phyloP scores from a whole-genome alignment of 306 rosid species.

The Cicer bijugum region DNA sequence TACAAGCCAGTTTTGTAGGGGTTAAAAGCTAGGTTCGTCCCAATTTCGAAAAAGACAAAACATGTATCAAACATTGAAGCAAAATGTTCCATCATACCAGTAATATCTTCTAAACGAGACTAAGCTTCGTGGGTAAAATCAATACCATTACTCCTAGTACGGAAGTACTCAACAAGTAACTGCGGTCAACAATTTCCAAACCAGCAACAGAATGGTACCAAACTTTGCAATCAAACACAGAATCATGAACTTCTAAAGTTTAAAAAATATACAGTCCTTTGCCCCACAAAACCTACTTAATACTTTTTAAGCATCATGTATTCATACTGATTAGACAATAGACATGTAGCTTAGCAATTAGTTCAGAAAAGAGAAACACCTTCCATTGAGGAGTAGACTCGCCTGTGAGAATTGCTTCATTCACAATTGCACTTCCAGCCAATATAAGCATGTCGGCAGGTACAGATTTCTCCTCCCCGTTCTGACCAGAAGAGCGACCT shows the following conservation, averaged over 20 bases:
- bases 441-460: slow-evolving; percentile 98
- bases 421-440: slow-evolving; percentile 95
- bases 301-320: neutral
- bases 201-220: slow-evolving; percentile 14
- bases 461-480: slow-evolving; percentile 94
- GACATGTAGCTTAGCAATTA: slow-evolving; percentile 37
- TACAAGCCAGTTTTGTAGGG: no score
- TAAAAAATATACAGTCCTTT: neutral
- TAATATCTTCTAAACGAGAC: slow-evolving; percentile 20
- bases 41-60: neutral
- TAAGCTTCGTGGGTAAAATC: slow-evolving; percentile 1
- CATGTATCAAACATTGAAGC: neutral
- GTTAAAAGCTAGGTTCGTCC: no score
- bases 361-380: slow-evolving; percentile 66
- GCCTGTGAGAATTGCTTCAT: slow-evolving; percentile 99
- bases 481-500: slow-evolving; percentile 83
- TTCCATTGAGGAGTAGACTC: slow-evolving; percentile 99
- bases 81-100: neutral
- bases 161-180: slow-evolving; percentile 22
- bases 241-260: slow-evolving; percentile 9
- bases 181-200: slow-evolving; percentile 1
- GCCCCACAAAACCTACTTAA: slow-evolving; percentile 8
- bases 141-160: neutral
- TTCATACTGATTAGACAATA: slow-evolving; percentile 25
- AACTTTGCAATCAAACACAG: slow-evolving; percentile 6